Percentiles rank a stretch among this genome's conserved stretches.
Evolutionary conservation across 1,284 basidiomycete genomes (phyloP).

Genomic region (Tylopilus sp.): DNA sequence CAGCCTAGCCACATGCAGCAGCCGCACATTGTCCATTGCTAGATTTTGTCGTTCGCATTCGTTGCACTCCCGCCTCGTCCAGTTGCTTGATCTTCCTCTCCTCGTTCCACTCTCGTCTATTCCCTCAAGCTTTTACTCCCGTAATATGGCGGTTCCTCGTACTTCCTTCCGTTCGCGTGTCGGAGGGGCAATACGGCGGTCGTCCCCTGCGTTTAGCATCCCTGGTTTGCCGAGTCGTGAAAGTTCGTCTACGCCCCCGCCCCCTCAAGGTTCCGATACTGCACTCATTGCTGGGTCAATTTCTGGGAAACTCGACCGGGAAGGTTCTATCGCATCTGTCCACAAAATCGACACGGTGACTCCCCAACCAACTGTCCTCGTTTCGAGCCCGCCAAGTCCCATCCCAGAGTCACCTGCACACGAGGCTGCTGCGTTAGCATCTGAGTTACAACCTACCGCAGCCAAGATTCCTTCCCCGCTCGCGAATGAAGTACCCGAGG

Average conservation of each 20-base stretch:
- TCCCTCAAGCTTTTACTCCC: background rate
- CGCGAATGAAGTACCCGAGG: conserved; percentile 20
- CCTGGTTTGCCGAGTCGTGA: conserved; percentile 30
- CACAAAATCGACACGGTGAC: conserved; percentile 28
- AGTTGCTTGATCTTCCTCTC: conserved; percentile 10
- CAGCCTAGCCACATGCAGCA: too few relatives aligned
- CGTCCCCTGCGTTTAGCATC: conserved; percentile 32
- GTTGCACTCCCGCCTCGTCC: conserved; percentile 18
- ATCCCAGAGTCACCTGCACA: conserved; percentile 54
- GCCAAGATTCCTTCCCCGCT: conserved; percentile 31
- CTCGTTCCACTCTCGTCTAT: conserved; percentile 4
- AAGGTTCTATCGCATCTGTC: conserved; percentile 30
- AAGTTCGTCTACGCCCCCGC: conserved; percentile 28
- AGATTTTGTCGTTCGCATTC: too few relatives aligned
- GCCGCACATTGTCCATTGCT: too few relatives aligned
- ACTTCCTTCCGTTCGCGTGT: conserved; percentile 34
- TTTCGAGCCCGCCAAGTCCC: conserved; percentile 40
- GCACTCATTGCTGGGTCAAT: conserved; percentile 26
- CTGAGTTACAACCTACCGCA: conserved; percentile 22
- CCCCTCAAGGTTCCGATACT: conserved; percentile 31
- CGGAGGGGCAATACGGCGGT: conserved; percentile 32
- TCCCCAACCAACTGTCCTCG: conserved; percentile 9
- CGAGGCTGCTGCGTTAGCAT: conserved; percentile 40
- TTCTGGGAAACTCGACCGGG: conserved; percentile 27
- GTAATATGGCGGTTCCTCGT: conserved; percentile 22